Conservation (phyloP, 768 basidiomycete genomes). For the Suillus brevipes region DNA sequence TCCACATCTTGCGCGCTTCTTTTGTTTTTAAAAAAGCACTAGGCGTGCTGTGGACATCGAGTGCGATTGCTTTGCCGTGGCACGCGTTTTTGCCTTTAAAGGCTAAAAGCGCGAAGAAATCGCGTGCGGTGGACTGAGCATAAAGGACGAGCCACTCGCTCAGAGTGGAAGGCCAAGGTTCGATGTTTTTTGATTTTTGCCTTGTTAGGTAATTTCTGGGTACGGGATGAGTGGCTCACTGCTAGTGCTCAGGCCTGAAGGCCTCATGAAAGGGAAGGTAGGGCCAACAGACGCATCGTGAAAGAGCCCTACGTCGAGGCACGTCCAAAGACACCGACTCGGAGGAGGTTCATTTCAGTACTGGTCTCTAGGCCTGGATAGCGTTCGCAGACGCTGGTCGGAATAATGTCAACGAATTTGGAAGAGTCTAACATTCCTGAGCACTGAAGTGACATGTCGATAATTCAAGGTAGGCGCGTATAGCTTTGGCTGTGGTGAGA, state of each 20-base stretch:
- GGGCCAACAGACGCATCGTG: background rate
- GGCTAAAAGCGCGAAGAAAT: slow-evolving; percentile 26
- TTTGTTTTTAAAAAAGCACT: slow-evolving; percentile 29
- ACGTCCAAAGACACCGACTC: background rate
- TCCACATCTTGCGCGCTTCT: too few species aligned
- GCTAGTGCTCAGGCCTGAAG: background rate
- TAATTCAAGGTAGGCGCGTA: too few species aligned
- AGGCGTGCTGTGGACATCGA: slow-evolving; percentile 19
- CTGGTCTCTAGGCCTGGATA: background rate
- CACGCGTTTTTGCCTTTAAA: slow-evolving; percentile 17
- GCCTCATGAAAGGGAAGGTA: background rate
- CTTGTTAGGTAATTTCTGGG: background rate
- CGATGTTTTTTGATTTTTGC: background rate
- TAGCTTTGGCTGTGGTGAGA: too few species aligned
- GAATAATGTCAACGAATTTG: background rate
- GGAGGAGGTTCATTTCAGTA: background rate
- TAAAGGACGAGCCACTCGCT: slow-evolving; percentile 6
- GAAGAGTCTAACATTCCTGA: too few species aligned
- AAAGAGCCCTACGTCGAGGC: background rate
- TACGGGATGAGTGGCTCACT: background rate
- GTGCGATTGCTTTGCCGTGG: slow-evolving; percentile 28
- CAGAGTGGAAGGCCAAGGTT: background rate
- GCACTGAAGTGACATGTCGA: too few species aligned
- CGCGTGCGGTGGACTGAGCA: slow-evolving; percentile 16
- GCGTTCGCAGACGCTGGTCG: background rate